Percentiles rank a stretch among this genome's conserved stretches.
phyloP scores from a whole-genome alignment of 2,329 filamentous ascomycete genomes.

The Aspergillus sp. region DNA sequence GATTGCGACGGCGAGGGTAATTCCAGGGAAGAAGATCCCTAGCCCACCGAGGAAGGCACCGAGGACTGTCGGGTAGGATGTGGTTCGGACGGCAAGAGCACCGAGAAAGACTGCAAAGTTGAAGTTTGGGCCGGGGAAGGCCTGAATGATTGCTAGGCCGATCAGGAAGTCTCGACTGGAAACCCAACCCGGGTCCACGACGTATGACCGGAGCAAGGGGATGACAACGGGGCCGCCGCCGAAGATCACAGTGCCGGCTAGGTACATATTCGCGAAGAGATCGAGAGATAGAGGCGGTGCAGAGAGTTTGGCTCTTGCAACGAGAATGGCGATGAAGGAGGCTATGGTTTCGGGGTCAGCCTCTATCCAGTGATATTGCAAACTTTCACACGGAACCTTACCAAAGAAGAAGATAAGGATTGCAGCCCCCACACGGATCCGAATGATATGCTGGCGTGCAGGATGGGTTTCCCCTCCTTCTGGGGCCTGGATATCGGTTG shows the following conservation, averaged over 20 bases:
- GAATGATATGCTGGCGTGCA: background rate
- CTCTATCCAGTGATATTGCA: too few species aligned
- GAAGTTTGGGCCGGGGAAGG: slow-evolving; percentile 58
- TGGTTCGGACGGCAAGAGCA: too few species aligned
- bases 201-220: slow-evolving; percentile 59
- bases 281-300: slow-evolving; percentile 50
- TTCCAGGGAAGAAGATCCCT: too few species aligned
- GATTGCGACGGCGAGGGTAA: too few species aligned
- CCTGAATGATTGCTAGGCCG: slow-evolving; percentile 69
- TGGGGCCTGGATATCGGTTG: too few species aligned
- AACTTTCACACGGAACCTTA: background rate
- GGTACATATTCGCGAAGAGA: slow-evolving; percentile 71
- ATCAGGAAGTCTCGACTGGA: slow-evolving; percentile 68
- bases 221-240: slow-evolving; percentile 67
- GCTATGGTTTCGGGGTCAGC: too few species aligned
- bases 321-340: slow-evolving; percentile 58
- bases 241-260: slow-evolving; percentile 69
- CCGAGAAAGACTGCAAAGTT: slow-evolving; percentile 48
- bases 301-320: slow-evolving; percentile 27
- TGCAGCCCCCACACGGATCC: background rate
- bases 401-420: background rate
- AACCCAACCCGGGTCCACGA: slow-evolving; percentile 71
- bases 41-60: too few species aligned
- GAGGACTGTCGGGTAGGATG: too few species aligned
- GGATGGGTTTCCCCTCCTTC: too few species aligned